Evolutionary conservation across 2,329 filamentous ascomycete genomes (phyloP), one percentile per base, ranked within the genome.

Genomic region (Juglanconis sp.): DNA sequence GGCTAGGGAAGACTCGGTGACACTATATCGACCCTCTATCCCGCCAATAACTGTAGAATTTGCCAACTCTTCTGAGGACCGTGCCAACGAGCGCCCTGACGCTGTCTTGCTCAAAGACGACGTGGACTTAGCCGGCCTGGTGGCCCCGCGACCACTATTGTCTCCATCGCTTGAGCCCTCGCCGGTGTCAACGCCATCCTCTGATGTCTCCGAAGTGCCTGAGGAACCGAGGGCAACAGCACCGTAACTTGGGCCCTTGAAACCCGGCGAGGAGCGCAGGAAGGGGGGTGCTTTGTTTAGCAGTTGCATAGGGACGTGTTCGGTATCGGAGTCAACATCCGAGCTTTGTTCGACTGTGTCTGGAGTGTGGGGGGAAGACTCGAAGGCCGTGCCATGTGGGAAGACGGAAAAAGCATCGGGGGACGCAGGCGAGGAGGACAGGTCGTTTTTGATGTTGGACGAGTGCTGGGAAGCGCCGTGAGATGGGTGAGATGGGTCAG

Each of bases 11-110:
- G 77, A 74, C 63, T 85, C 78, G 17, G 77, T 73, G n/a, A 82
- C 69, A 34, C 80, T 77, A 67, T 82, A 81, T 44, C 83, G 79
- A 51, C 81, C 79, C 46, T 84, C 82, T 6, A 83, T 72, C 35
- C 83, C 81, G 24, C 79, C 78, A 44, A 79, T 76, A n/a, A 84
- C 73, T 36, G 79, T 75, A 15, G 80, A 77, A 38, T 77, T 77
- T 34, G 81, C 80, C 24, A 84, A 72, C 62, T 83, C 81, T 47
- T 81, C 78, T 4, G 82, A 82, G 31, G 69, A 68, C 57, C 73
- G 62, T 53, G 57, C 42, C 32, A 56, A 40, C 42, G 13, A 35
- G n/a, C 42, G 36, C 17, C 58, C 47, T 31, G 51, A 51, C 10
- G 46, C 30, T 24, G 48, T 31, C 15, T 61, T 65, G 55, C 54